A percentile compares a stretch with the other conserved stretches of the same genome.
Evolutionary conservation across 331 rosid species (phyloP).

Genomic region (Rhamnella rubrinervis): DNA sequence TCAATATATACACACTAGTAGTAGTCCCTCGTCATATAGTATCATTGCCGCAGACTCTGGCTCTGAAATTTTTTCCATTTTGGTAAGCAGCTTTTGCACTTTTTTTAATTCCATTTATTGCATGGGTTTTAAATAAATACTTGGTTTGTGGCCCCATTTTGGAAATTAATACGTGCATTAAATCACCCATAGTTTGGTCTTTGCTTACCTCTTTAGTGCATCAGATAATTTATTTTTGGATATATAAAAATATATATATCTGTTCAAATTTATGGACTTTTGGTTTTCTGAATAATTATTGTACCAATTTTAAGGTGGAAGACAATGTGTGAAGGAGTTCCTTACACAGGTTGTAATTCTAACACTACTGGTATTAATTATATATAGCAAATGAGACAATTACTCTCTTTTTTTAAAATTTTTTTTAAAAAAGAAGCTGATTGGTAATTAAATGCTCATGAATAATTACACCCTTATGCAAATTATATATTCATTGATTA

Average conservation of each 20-base stretch:
- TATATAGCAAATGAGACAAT: too few species aligned
- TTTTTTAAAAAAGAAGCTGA: too few species aligned
- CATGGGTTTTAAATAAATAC: background rate
- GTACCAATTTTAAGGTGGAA: background rate
- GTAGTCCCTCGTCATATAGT: background rate
- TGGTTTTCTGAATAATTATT: background rate
- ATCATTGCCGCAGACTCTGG: background rate
- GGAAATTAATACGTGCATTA: background rate
- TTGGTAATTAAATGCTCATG: too few species aligned
- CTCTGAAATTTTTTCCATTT: background rate
- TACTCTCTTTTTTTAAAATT: too few species aligned
- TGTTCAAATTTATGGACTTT: background rate
- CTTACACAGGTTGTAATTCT: background rate
- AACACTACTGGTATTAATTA: background rate
- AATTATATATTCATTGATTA: too few species aligned
- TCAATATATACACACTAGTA: too few species aligned
- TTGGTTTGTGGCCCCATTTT: background rate
- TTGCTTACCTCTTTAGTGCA: background rate
- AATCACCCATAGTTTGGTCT: background rate
- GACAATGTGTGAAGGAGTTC: background rate
- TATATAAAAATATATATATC: background rate
- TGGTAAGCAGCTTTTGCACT: slow-evolving; percentile 25
- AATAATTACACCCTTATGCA: too few species aligned
- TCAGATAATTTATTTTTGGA: background rate
- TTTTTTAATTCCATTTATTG: slow-evolving; percentile 4